Evolutionary conservation across 2,329 filamentous ascomycete genomes (phyloP).

Genomic region (Pseudocercospora macadamiae): DNA sequence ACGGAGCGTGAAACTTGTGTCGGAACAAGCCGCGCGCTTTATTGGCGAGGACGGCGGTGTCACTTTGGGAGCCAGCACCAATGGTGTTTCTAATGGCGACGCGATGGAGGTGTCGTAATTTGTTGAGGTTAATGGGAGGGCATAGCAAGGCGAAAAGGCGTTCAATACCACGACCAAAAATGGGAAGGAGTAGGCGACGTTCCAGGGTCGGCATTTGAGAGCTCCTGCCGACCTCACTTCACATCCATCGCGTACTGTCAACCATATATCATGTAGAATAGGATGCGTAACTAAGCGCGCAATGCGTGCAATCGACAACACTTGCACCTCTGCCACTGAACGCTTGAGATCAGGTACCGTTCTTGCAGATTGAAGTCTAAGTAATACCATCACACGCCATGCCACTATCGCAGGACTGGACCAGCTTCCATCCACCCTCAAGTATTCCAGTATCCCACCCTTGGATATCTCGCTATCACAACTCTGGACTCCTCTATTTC

Average conservation of each 20-base stretch:
- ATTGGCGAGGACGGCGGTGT: slow-evolving; percentile 86
- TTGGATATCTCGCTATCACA: slow-evolving; percentile 18
- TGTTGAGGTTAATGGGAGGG: slow-evolving; percentile 3
- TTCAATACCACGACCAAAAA: slow-evolving; percentile 6
- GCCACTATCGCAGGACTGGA: not conserved
- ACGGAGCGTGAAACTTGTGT: slow-evolving; percentile 87
- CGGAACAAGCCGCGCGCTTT: slow-evolving; percentile 86
- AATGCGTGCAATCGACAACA: too few relatives aligned
- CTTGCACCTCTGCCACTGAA: too few relatives aligned
- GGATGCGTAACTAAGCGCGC: not conserved
- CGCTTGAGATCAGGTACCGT: too few relatives aligned
- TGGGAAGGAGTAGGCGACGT: slow-evolving; percentile 6
- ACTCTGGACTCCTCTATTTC: slow-evolving; percentile 13
- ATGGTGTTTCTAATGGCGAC: slow-evolving; percentile 29
- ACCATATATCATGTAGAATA: not conserved
- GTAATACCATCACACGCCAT: not conserved
- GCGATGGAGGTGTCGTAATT: slow-evolving; percentile 68
- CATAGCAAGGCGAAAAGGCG: slow-evolving; percentile 24
- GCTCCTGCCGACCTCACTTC: slow-evolving; percentile 13
- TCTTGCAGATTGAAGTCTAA: too few relatives aligned
- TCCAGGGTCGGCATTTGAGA: slow-evolving; percentile 12
- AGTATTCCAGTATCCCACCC: slow-evolving; percentile 16
- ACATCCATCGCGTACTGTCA: too few relatives aligned
- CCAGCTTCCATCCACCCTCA: not conserved
- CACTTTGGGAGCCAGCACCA: slow-evolving; percentile 62